Base-by-base conservation (phyloP, 2,329 filamentous ascomycete species). In the Penicillium verrucosum region DNA sequence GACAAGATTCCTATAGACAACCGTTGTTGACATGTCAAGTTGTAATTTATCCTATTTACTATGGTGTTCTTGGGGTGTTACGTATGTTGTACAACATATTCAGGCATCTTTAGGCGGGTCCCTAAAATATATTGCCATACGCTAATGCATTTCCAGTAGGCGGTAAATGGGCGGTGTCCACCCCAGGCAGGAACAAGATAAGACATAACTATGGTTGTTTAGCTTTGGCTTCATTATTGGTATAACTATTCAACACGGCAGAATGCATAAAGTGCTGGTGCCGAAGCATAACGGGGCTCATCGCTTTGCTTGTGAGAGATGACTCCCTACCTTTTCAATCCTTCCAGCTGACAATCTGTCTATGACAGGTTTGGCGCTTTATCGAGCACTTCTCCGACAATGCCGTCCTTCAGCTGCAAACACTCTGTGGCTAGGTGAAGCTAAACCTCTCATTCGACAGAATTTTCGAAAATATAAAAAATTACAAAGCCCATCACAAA, bases 341-440 rank as follows among this genome's bases (percentile, higher is more conserved):
- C 11, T 21, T 37, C 3, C n/a, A 49, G n/a, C 36, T 55, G 25
- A 45, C 47, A 55, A 38, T 18, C 18, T 14, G 16, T 11, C 42
- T 36, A 29, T 29, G 7, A 21, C 45, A 79, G 77, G 76, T 59
- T 64, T 77, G 60, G 73, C 76, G 37, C 73, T 80, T 25, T 80
- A 78, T 60, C 71, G 75, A 63, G 73, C 75, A 41, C 75, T 80
- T 49, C 71, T 80, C 49, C 71, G 72, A 62, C 74, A 76, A 71
- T 76, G 73, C 62, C 59, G 64, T 37, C 65, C 65, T 57, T 58
- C 76, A 45, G 63, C 67, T n/a, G 49, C 48, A 29, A 63, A 53
- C 21, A 58, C 62, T 25, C 52, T 60, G 18, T 68, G 64, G 59
- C 65, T 63, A 23, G 49, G 42, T 46, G 65, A 63, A 41, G 67